Base-by-base conservation (phyloP, 805 yeast genomes). In the Lipomyces oligophaga region DNA sequence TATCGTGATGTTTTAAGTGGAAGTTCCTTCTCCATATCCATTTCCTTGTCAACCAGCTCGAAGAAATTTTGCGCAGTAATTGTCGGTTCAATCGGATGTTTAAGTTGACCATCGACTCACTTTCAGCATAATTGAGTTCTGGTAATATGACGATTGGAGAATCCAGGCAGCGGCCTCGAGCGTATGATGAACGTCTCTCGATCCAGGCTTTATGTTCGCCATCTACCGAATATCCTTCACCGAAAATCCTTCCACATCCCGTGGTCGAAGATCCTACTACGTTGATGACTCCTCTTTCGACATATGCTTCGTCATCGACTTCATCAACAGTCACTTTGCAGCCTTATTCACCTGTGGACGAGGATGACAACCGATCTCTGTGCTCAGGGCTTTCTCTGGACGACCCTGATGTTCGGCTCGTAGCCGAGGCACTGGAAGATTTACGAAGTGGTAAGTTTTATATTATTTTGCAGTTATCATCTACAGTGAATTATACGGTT, bases 371-470 rank as follows among this genome's bases (percentile, higher is more conserved):
- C 28, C 43, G 42, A 45, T 50, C 55, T 15, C 50, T 52, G 34
- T 45, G 55, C 7, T 50, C 55, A 7, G 57, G 57, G 3, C 28
- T 52, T 10, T 45, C 52, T 13, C 45, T 52, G 8, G 57, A 52
- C 41, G 57, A 52, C 31, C 57, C 57, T 11, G 59, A 58, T 38
- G 60, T 58, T 27, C 59, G 57, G 32, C 37, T 61, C 7, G 64
- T 63, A 5, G 63, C 64, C 7, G 59, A 61, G 40, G 63, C 64
- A 8, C 52, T 61, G 36, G 58, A 57, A 45, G 54, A 56, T 32
- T 47, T 61, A 22, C 57, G 60, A 4, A 51, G 55, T 30, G 55
- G 48, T 54, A 49, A 7, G 53, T 49, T 19, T 21, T 22, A 32
- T 21, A 38, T 34, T 16, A 18, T 22, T n/a, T 26, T 30, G 26